Conservation (phyloP, 768 basidiomycete species). For the Russula foetens region DNA sequence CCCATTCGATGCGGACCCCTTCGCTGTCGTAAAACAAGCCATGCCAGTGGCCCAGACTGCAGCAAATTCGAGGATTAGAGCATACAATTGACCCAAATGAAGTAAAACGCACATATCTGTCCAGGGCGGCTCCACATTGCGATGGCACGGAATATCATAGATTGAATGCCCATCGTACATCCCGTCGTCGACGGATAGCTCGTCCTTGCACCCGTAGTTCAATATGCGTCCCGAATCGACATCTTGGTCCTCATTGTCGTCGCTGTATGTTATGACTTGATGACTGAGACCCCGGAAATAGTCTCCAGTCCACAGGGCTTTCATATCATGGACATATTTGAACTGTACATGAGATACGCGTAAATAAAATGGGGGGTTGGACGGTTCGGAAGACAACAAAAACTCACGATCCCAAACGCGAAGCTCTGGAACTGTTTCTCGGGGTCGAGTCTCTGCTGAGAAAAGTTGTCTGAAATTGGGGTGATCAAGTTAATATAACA, state of each 20-base stretch:
- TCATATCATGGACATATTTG: neutral
- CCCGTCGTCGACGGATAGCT: neutral
- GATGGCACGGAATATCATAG: neutral
- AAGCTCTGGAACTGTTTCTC: neutral
- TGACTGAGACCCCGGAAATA: neutral
- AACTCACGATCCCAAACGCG: neutral
- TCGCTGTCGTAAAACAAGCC: constrained; percentile 8
- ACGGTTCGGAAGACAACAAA: neutral
- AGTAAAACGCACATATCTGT: constrained; percentile 1
- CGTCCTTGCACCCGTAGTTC: neutral
- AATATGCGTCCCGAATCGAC: neutral
- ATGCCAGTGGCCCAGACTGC: constrained; percentile 12
- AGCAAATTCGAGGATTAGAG: neutral
- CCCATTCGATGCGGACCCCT: neutral
- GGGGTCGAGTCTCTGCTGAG: neutral
- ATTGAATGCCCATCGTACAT: constrained; percentile 8
- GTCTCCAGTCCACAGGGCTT: neutral
- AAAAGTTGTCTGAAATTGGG: neutral
- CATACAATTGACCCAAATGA: neutral
- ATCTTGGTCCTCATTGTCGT: neutral
- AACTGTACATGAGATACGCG: neutral
- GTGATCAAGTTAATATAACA: neutral
- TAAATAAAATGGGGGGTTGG: too few relatives aligned
- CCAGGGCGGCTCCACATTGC: neutral
- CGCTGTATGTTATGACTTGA: neutral